Conservation (phyloP, 257 asterid species). For the Penstemon barbatus region DNA sequence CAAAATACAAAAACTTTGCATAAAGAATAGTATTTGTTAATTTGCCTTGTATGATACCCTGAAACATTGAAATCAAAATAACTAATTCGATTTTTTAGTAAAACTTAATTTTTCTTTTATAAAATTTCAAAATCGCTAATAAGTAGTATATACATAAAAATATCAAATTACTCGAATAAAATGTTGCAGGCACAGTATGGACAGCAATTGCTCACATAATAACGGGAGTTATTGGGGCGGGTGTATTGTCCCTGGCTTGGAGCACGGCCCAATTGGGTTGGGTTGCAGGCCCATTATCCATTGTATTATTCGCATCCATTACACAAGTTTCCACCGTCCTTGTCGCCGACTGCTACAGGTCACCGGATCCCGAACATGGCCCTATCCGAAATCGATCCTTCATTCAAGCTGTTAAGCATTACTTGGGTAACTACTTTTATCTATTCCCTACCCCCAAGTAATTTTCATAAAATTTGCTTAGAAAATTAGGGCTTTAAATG, state of each 20-base stretch:
- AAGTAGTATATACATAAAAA: too few relatives aligned
- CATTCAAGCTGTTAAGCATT: conserved; percentile 56
- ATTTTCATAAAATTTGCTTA: too few relatives aligned
- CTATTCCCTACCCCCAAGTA: too few relatives aligned
- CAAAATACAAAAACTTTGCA: too few relatives aligned
- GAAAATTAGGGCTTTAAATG: too few relatives aligned
- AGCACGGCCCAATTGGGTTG: conserved; percentile 72
- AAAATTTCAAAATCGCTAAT: too few relatives aligned
- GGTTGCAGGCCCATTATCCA: conserved; percentile 65
- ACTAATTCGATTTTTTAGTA: too few relatives aligned
- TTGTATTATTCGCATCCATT: conserved; percentile 54
- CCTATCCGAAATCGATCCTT: conserved; percentile 54
- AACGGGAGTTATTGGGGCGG: conserved; percentile 82
- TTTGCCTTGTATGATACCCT: too few relatives aligned
- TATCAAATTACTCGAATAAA: too few relatives aligned
- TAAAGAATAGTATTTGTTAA: too few relatives aligned
- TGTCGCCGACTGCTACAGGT: conserved; percentile 56
- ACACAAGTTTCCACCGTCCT: conserved; percentile 49
- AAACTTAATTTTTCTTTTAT: not conserved
- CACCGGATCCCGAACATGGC: conserved; percentile 54
- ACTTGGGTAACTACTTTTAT: conserved; percentile 41
- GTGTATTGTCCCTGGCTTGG: conserved; percentile 81
- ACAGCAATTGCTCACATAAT: conserved; percentile 76
- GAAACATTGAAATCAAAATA: too few relatives aligned
- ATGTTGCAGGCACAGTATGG: conserved; percentile 60